Percentiles rank a stretch among this genome's conserved stretches.
phyloP scores from a whole-genome alignment of 225 moss, liverwort and hornwort genomes.

The Takakia lepidozioides region DNA sequence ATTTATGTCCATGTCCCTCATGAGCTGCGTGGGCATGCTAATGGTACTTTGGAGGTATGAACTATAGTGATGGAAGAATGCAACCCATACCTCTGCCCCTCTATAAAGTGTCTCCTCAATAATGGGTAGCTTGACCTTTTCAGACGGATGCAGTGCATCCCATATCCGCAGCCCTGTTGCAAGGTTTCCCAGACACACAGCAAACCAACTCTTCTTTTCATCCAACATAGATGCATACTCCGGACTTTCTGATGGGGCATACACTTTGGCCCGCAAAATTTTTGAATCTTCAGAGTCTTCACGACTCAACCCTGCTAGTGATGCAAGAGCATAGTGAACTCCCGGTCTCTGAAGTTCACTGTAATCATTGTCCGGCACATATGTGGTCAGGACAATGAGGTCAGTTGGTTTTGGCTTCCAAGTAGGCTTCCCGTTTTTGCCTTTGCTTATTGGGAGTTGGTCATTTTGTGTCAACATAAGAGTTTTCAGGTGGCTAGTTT shows the following conservation, averaged over 20 bases:
- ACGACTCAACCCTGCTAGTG: slow-evolving; percentile 1
- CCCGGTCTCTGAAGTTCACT: slow-evolving; percentile 7
- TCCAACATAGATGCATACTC: slow-evolving; percentile 8
- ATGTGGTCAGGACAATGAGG: slow-evolving; percentile 13
- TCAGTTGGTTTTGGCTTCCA: slow-evolving; percentile 29
- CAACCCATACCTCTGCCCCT: too few relatives aligned
- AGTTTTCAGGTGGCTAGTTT: slow-evolving; percentile 11
- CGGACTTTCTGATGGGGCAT: slow-evolving; percentile 11
- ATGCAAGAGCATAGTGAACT: slow-evolving; percentile 7
- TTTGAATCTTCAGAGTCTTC: slow-evolving; percentile 2
- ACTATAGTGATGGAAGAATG: too few relatives aligned
- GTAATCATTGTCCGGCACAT: slow-evolving; percentile 13
- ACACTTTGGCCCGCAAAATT: slow-evolving; percentile 4
- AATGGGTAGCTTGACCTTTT: slow-evolving; percentile 5
- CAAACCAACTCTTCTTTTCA: slow-evolving; percentile 6
- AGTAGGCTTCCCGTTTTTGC: slow-evolving; percentile 1
- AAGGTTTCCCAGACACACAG: slow-evolving; percentile 12
- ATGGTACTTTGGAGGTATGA: too few relatives aligned
- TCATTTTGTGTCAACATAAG: slow-evolving; percentile 6
- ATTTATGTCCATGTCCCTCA: too few relatives aligned
- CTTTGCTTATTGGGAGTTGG: not conserved
- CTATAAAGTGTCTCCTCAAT: slow-evolving; percentile 10
- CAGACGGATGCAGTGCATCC: slow-evolving; percentile 14
- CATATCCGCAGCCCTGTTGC: slow-evolving; percentile 19
- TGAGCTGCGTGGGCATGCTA: too few relatives aligned